Evolutionary conservation across 768 basidiomycete species (phyloP).

Genomic region (Tremella fuciformis): DNA sequence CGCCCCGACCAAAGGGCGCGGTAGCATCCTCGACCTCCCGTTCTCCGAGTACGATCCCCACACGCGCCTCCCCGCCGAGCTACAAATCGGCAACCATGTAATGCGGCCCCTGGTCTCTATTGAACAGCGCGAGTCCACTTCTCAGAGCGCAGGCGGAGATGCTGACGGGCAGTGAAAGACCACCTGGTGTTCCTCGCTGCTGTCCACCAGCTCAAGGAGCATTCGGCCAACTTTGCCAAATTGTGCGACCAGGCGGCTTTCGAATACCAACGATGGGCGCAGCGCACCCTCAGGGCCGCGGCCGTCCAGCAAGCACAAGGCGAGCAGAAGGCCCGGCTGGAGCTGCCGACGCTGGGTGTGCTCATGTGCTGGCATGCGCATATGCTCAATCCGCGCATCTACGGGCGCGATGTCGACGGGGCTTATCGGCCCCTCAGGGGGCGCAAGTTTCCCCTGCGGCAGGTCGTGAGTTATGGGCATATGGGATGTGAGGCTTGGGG

Average conservation of each 20-base stretch:
- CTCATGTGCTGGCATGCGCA: slow-evolving; percentile 39
- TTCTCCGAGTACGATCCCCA: neutral
- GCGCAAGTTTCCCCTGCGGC: slow-evolving; percentile 5
- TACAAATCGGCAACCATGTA: slow-evolving; percentile 1
- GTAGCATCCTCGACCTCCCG: slow-evolving; percentile 1
- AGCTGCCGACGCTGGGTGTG: slow-evolving; percentile 20
- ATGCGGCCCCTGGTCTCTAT: neutral
- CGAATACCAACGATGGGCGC: slow-evolving; percentile 13
- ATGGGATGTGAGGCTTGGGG: too few species aligned
- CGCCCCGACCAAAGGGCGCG: too few species aligned
- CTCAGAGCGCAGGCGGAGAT: neutral
- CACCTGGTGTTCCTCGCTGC: slow-evolving; percentile 7
- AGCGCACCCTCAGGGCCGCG: slow-evolving; percentile 1
- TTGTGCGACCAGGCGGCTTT: neutral
- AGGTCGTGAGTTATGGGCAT: slow-evolving; percentile 19
- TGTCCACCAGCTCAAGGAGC: neutral
- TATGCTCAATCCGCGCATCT: slow-evolving; percentile 31
- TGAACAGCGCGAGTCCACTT: neutral
- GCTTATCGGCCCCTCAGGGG: slow-evolving; percentile 7
- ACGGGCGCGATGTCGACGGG: slow-evolving; percentile 15
- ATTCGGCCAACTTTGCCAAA: too few species aligned
- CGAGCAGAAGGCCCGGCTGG: neutral
- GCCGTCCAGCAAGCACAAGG: neutral
- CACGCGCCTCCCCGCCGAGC: neutral
- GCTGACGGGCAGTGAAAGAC: slow-evolving; percentile 2